A percentile compares a stretch with the other conserved stretches of the same genome.
Evolutionary conservation across 106 monocot species (phyloP).

Genomic region (Phalaenopsis aphrodite): DNA sequence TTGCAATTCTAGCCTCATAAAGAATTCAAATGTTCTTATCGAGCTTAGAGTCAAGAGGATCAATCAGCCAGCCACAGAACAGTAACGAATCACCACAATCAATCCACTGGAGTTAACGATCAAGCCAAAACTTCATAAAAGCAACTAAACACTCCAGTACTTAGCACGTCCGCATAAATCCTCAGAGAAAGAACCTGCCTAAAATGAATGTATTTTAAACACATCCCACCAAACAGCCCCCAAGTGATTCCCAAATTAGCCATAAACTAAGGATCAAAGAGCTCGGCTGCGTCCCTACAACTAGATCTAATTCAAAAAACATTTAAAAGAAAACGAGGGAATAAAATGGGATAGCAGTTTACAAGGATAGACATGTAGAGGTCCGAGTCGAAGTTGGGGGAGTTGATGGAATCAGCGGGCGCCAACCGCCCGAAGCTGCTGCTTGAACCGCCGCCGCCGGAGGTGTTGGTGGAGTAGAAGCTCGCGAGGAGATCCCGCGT

Average conservation of each 20-base stretch:
- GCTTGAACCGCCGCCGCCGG: conserved; percentile 14
- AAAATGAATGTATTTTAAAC: neutral
- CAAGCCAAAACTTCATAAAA: neutral
- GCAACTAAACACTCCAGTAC: neutral
- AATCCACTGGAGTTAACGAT: neutral
- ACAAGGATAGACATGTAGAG: conserved; percentile 88
- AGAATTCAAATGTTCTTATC: neutral
- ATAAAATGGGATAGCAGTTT: neutral
- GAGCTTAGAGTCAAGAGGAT: neutral
- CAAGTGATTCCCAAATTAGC: neutral
- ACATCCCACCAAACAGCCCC: too few species aligned
- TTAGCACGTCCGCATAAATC: neutral
- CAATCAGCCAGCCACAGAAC: neutral
- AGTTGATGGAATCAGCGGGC: conserved; percentile 78
- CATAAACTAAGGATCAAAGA: neutral
- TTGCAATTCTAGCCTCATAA: neutral
- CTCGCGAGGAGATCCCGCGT: conserved; percentile 96
- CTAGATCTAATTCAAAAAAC: neutral
- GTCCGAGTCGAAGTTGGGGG: conserved; percentile 69
- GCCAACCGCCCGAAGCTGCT: conserved; percentile 13
- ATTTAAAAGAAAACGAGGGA: neutral
- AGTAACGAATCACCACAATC: neutral
- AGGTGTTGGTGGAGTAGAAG: conserved; percentile 72
- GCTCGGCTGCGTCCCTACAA: neutral
- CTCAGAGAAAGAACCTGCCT: neutral